Evolutionary conservation across 768 basidiomycete species (phyloP), one percentile per base, ranked within the genome.

Genomic region (Suillus alpinus): DNA sequence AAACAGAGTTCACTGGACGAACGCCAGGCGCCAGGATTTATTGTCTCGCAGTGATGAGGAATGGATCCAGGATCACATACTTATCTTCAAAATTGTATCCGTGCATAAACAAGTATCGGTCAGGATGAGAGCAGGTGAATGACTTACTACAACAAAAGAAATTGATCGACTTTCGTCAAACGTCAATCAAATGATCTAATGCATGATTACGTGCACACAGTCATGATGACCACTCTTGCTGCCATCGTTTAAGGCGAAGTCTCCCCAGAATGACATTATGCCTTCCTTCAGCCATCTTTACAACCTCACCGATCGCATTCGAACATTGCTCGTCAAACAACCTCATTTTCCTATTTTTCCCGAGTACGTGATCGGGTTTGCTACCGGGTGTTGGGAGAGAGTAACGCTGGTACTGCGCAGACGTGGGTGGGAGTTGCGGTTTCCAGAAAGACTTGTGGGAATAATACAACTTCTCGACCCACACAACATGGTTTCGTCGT

Each of bases 221-320:
- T 55, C 53, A 55, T 16, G 37, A 29, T 9, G 23, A 39, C 36
- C 37, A 64, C 32, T 64, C 68, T 26, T 58, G 13, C 13, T 61
- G 62, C 72, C 73, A 73, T 0, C 66, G 69, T 59, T 67, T 66
- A 62, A 75, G 37, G 26, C 59, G 40, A 53, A 83, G 68, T 66
- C 82, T 79, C 40, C 86, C 87, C 58, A 88, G 71, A 5, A 74
- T 78, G 53, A 89, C 57, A 20, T 70, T 68, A 51, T 81, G 76
- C 65, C 79, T 77, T 13, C 80, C 84, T 68, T 89, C 87, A 23
- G 85, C 86, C 79, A 89, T 79, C 59, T 74, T 77, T 43, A 86
- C 76, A 1, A 82, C 79, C 66, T 87, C 81, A 26, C 81, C 79
- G 2, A 88, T 66, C 32, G 81, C 77, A 36, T 76, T 75, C 78